These are phyloP conservation scores for Penicillium sp. DNA, from an alignment of 2,329 filamentous ascomycete species.

Conservation along the genomic window DNA sequence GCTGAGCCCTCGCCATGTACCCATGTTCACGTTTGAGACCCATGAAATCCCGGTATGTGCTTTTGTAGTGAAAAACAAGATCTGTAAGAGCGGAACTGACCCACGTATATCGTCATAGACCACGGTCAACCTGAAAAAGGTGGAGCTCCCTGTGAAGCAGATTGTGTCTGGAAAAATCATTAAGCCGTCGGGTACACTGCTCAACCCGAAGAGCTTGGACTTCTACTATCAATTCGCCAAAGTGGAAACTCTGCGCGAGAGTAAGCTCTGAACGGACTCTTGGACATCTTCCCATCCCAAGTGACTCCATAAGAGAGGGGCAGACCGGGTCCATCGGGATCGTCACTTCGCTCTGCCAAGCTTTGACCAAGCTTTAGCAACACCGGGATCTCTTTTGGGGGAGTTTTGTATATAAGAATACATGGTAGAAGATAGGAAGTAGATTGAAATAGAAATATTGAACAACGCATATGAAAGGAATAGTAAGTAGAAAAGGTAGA, in stretches of 20 bases:
- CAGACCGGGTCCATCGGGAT: constrained; percentile 11
- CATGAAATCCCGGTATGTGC: constrained; percentile 57
- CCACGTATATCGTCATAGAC: constrained; percentile 46
- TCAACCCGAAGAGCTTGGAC: constrained; percentile 65
- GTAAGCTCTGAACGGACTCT: constrained; percentile 13
- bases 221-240: constrained; percentile 72
- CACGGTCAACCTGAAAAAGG: constrained; percentile 76
- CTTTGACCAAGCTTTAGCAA: constrained; percentile 19
- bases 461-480: neutral
- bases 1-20: constrained; percentile 66
- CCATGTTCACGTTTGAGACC: constrained; percentile 67
- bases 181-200: constrained; percentile 64
- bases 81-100: constrained; percentile 42
- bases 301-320: constrained; percentile 7
- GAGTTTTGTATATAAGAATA: too few species aligned
- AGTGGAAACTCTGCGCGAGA: constrained; percentile 48
- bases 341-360: constrained; percentile 14
- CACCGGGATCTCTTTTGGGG: neutral
- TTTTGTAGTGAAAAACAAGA: constrained; percentile 40
- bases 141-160: constrained; percentile 73
- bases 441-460: neutral
- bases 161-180: constrained; percentile 67
- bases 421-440: neutral
- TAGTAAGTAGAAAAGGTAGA: neutral
- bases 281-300: neutral